Base-by-base conservation (phyloP, 192 early-diverging fungal species). In the Mortierella antarctica region DNA sequence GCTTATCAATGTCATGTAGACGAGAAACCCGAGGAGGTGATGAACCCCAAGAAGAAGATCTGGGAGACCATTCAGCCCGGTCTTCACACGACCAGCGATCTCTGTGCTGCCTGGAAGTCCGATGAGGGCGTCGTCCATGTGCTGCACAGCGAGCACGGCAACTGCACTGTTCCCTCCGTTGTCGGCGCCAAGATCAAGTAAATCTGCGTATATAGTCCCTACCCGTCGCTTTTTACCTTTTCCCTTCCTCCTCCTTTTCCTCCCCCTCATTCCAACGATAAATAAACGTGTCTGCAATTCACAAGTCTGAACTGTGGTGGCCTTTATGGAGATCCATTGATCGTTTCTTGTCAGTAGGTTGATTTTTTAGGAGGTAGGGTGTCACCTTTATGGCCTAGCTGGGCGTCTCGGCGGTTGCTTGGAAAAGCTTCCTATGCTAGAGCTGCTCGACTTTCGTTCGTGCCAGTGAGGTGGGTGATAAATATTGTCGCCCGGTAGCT, bases 31-130 rank as follows among this genome's bases (percentile, higher is more conserved):
- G 96, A 98, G 73, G 91, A 88, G 67, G 88, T 93, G 40, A 90
- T 99, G 66, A 97, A 97, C 83, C 96, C 98, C 70, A 99, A 99
- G 89, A 96, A 96, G 90, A 99, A 99, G 88, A 91, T 97, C 67
- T 99, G 91, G 89, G 98, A 99, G 81, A 94, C 95, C 39, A 94
- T 99, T 56, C 96, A 98, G 88, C 95, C 96, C 39, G 93, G 91
- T 17, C 84, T 94, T 56, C 88, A 91, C 66, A 95, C 93, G 31
- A 88, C 89, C 65, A 88, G 89, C 44, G 89, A 93, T 68, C 78
- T 83, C 65, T 67, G 88, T 57, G 93, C 93, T 41, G 88, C 86
- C 69, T 94, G 83, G 87, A 86, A 88, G 73, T 76, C 86, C 23
- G 87, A 85, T 59, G 87, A 85, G 46, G 85, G 88, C 52, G 66